Percentiles rank a stretch among this genome's conserved stretches.
phyloP scores from a whole-genome alignment of 2,329 filamentous ascomycete genomes.

The Penicillium sumatraense region DNA sequence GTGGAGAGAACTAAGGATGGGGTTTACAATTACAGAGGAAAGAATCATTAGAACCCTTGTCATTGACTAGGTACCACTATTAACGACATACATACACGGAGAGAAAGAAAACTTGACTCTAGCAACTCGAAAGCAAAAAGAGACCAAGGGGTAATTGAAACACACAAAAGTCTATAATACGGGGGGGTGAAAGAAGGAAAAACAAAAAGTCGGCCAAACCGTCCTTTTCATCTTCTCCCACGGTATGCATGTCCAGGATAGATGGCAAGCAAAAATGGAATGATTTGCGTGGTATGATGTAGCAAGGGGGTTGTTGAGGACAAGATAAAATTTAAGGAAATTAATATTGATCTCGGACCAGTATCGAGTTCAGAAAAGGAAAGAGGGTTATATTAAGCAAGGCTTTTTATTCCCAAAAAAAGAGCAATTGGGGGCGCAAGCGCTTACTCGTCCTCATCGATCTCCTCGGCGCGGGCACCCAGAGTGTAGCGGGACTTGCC shows the following conservation, averaged over 20 bases:
- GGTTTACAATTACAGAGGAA: background rate
- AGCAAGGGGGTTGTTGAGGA: conserved; percentile 14
- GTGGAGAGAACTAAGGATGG: background rate
- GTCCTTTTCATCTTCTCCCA: conserved; percentile 20
- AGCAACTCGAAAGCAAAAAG: conserved; percentile 33
- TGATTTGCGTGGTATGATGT: conserved; percentile 21
- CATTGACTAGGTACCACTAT: conserved; percentile 44
- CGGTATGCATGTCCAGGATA: conserved; percentile 32
- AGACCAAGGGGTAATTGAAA: conserved; percentile 31
- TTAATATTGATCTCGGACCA: conserved; percentile 33
- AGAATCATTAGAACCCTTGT: conserved; percentile 37
- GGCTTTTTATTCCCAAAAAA: conserved; percentile 17
- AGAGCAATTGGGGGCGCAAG: conserved; percentile 29
- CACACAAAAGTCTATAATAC: conserved; percentile 47
- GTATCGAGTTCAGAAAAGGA: conserved; percentile 38
- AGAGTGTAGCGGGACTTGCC: conserved; percentile 52
- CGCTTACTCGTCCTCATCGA: conserved; percentile 51
- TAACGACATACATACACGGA: conserved; percentile 49
- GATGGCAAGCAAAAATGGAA: conserved; percentile 35
- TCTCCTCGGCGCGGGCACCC: conserved; percentile 46
- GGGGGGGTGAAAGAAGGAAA: conserved; percentile 32
- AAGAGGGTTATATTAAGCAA: conserved; percentile 11
- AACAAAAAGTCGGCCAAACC: conserved; percentile 16
- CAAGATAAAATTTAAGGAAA: conserved; percentile 19
- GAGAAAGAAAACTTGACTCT: conserved; percentile 41